Conservation (phyloP, 2,329 filamentous ascomycete species). For the Cladosporium sp. region DNA sequence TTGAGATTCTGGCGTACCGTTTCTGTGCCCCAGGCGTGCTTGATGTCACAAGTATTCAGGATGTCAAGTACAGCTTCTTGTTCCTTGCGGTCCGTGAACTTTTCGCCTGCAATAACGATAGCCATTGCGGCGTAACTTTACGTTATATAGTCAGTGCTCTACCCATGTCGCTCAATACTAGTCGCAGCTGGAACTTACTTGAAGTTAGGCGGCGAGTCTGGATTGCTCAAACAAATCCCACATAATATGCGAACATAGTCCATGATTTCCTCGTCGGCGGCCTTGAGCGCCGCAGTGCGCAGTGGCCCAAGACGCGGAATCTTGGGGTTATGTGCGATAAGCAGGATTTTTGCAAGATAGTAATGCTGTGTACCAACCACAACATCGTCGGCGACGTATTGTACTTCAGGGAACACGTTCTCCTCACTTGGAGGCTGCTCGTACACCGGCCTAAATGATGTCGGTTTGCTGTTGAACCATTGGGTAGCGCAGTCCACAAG, state of each 20-base stretch:
- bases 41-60: slow-evolving; percentile 51
- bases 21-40: slow-evolving; percentile 57
- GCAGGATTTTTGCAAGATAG: slow-evolving; percentile 59
- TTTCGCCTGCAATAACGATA: slow-evolving; percentile 47
- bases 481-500: slow-evolving; percentile 50
- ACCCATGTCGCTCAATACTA: too few relatives aligned
- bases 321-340: slow-evolving; percentile 59
- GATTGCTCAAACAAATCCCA: slow-evolving; percentile 61
- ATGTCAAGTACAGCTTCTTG: slow-evolving; percentile 54
- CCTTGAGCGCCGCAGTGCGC: slow-evolving; percentile 42
- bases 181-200: slow-evolving; percentile 39
- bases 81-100: slow-evolving; percentile 50
- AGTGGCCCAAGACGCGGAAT: slow-evolving; percentile 53
- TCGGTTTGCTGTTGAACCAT: slow-evolving; percentile 53
- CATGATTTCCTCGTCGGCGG: slow-evolving; percentile 50
- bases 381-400: slow-evolving; percentile 59
- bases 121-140: slow-evolving; percentile 36
- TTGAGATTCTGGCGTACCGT: slow-evolving; percentile 52
- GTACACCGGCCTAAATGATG: slow-evolving; percentile 59
- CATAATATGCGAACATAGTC: slow-evolving; percentile 56
- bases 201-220: slow-evolving; percentile 56
- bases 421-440: slow-evolving; percentile 44
- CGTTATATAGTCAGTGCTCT: neutral
- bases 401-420: slow-evolving; percentile 59
- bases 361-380: slow-evolving; percentile 64